phyloP scores from a whole-genome alignment of 2,329 filamentous ascomycete species.

The Coccinonectria pachysandricola region DNA sequence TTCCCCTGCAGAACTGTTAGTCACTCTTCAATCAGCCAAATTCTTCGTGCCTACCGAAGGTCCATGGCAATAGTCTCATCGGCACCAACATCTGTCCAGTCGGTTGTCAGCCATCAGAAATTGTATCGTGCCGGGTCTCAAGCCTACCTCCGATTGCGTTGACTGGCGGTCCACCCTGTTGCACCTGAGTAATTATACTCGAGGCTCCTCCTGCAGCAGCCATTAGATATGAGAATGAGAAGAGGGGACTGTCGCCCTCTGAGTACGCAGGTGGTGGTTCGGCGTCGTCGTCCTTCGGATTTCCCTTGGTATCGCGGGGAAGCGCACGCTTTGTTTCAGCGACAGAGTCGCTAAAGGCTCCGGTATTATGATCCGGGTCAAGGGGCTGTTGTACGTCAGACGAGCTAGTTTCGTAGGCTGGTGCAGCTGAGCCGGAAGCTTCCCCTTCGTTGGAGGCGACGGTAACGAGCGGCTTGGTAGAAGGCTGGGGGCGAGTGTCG shows the following conservation, averaged over 20 bases:
- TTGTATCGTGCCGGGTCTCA: background rate
- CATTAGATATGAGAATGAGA: conserved; percentile 94
- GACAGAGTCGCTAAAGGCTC: conserved; percentile 38
- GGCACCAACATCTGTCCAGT: conserved; percentile 56
- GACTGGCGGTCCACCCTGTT: conserved; percentile 81
- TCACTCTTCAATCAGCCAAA: background rate
- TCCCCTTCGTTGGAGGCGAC: conserved; percentile 19
- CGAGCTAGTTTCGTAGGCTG: conserved; percentile 49
- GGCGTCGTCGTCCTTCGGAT: conserved; percentile 68
- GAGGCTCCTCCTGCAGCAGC: conserved; percentile 91
- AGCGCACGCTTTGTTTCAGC: conserved; percentile 78
- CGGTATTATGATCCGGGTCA: conserved; percentile 24
- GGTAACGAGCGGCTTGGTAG: conserved; percentile 22
- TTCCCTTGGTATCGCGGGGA: conserved; percentile 70
- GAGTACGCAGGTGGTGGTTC: conserved; percentile 95
- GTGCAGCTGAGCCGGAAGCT: conserved; percentile 33
- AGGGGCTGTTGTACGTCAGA: too few relatives aligned
- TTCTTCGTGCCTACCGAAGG: conserved; percentile 81
- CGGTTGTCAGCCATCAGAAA: conserved; percentile 2
- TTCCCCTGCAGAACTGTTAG: conserved; percentile 54
- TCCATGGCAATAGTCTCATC: conserved; percentile 95
- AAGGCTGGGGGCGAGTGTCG: conserved; percentile 25
- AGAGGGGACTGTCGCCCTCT: conserved; percentile 85
- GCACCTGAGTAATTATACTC: conserved; percentile 99
- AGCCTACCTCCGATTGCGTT: conserved; percentile 74